Evolutionary conservation across 2,329 filamentous ascomycete species (phyloP).

Genomic region (Teratosphaeria nubilosa): DNA sequence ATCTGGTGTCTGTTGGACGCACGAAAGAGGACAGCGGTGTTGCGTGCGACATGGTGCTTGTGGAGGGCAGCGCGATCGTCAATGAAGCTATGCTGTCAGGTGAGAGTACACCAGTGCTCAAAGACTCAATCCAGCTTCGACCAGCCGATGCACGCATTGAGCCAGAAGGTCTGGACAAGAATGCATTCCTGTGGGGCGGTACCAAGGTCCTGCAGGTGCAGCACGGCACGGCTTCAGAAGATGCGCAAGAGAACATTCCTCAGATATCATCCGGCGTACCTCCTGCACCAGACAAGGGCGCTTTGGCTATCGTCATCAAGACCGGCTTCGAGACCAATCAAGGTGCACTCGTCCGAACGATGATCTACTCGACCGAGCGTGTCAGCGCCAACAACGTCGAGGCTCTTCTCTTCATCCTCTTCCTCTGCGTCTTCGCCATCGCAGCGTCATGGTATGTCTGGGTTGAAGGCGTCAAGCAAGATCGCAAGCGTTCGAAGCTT

Average conservation of each 20-base stretch:
- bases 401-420: constrained; percentile 93
- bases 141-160: constrained; percentile 73
- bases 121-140: constrained; percentile 88
- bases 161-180: constrained; percentile 88
- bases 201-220: constrained; percentile 96
- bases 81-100: constrained; percentile 99
- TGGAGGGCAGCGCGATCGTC: constrained; percentile 92
- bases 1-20: constrained; percentile 81
- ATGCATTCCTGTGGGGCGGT: constrained; percentile 89
- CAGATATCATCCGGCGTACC: constrained; percentile 67
- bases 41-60: constrained; percentile 90
- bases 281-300: constrained; percentile 82
- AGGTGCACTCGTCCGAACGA: constrained; percentile 91
- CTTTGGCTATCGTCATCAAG: constrained; percentile 88
- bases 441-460: constrained; percentile 99
- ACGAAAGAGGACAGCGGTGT: constrained; percentile 97
- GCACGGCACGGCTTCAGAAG: constrained; percentile 70
- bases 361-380: constrained; percentile 98
- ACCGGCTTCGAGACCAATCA: constrained; percentile 98
- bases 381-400: constrained; percentile 98
- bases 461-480: constrained; percentile 88
- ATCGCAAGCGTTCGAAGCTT: constrained; percentile 94
- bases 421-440: constrained; percentile 89
- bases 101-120: constrained; percentile 91
- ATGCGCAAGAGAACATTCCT: constrained; percentile 46